Conservation (phyloP, 2,329 filamentous ascomycete genomes). For the Aspergillus brunneoviolaceus region DNA sequence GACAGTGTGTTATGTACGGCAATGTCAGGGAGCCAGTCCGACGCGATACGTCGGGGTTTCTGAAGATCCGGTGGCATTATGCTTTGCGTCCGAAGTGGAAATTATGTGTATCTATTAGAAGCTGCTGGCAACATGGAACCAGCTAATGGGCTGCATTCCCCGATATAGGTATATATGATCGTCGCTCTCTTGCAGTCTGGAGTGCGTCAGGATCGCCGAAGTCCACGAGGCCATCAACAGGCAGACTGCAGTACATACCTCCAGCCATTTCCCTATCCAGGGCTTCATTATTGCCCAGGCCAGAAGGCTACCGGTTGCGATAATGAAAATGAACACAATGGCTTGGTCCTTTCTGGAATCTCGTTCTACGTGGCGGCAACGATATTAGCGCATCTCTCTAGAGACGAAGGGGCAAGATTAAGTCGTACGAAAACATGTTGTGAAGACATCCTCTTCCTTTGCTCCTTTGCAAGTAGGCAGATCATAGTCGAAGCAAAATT, state of each 20-base stretch:
- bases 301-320: constrained; percentile 61
- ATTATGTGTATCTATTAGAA: no score
- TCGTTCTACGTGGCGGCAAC: constrained; percentile 47
- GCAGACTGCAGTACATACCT: constrained; percentile 37
- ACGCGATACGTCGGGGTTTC: no score
- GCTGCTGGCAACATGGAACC: no score
- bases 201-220: constrained; percentile 6
- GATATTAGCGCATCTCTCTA: constrained; percentile 9
- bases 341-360: constrained; percentile 67
- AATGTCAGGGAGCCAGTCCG: no score
- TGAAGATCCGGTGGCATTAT: background rate
- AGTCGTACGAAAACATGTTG: constrained; percentile 62
- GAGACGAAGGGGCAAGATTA: background rate
- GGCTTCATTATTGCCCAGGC: constrained; percentile 61
- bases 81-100: background rate
- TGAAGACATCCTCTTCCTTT: constrained; percentile 63
- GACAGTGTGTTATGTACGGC: no score
- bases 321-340: constrained; percentile 66
- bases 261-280: constrained; percentile 57
- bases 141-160: constrained; percentile 24
- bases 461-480: constrained; percentile 61
- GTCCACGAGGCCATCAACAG: background rate
- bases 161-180: constrained; percentile 53
- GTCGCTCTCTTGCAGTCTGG: constrained; percentile 49
- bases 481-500: constrained; percentile 64